Evolutionary conservation across 371 early-diverging fungal species (phyloP), one percentile per base, ranked within the genome.

Genomic region (Mucor plumbeus): DNA sequence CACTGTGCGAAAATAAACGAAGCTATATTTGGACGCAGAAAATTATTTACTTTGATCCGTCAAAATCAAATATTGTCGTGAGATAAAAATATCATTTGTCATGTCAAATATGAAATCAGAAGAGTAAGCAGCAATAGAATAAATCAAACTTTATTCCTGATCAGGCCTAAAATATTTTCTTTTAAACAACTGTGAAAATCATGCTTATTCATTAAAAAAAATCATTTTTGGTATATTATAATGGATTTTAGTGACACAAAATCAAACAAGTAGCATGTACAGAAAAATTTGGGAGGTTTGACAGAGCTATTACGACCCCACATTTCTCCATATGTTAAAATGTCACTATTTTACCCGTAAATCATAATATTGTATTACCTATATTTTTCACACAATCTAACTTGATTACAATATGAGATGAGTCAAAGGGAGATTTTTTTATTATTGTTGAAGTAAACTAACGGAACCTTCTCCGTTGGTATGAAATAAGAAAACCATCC

Each of bases 271-370:
- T 44, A 50, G 50, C 50, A 50, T 26, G 21, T 21, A 50, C 26
- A 50, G 26, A 50, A 26, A 50, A 7, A 26, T 7, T 44, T 7
- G 50, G 19, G 17, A 26, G 44, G 50, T 50, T 50, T 50, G 50
- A 50, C 50, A 50, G 17, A 26, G 26, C 50, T 26, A 26, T 26
- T 19, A 21, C 50, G 26, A 50, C 50, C 50, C 50, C 50, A 50
- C 50, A 50, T 50, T 50, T 44, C 44, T 44, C n/a, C 44, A 44
- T 44, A 44, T 44, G 44, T 44, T 44, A 44, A 50, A 50, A 26
- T 50, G 50, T 50, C 50, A 50, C 50, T 50, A 26, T 26, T 50
- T 50, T 50, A 50, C 50, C 50, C 50, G 50, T 50, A 21, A 50
- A 50, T 50, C 26, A 48, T 26, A 50, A 3, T 50, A 26, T 26